phyloP scores from a whole-genome alignment of 148 eudicot genomes.

The Pharnaceum exiguum region DNA sequence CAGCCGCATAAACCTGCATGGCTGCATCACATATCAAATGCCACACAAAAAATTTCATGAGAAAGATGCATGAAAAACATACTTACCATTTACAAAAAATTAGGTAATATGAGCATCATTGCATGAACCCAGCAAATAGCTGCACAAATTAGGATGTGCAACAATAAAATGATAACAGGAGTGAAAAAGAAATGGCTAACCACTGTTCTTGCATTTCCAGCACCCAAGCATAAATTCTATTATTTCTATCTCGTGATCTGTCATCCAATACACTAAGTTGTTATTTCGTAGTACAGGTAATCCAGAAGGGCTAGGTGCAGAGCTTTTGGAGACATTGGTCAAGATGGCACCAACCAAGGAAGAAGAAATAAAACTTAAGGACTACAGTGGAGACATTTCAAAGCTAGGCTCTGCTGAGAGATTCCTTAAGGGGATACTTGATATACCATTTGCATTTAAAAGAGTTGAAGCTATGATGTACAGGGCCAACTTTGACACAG shows the following conservation, averaged over 20 bases:
- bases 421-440: slow-evolving; percentile 82
- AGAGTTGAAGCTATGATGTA: slow-evolving; percentile 94
- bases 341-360: slow-evolving; percentile 98
- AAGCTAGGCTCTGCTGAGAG: slow-evolving; percentile 88
- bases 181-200: too few relatives aligned
- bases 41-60: too few relatives aligned
- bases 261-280: neutral
- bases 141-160: too few relatives aligned
- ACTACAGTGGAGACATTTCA: slow-evolving; percentile 68
- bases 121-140: too few relatives aligned
- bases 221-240: too few relatives aligned
- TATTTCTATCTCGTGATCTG: neutral
- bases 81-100: too few relatives aligned
- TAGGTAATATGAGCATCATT: too few relatives aligned
- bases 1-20: too few relatives aligned
- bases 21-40: too few relatives aligned
- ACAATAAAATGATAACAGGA: too few relatives aligned
- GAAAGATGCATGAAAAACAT: too few relatives aligned
- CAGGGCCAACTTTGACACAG: slow-evolving; percentile 81
- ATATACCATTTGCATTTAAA: slow-evolving; percentile 85
- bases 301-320: slow-evolving; percentile 73
- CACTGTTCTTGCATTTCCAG: too few relatives aligned
- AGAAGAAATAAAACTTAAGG: slow-evolving; percentile 83
- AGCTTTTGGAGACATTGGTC: slow-evolving; percentile 82
- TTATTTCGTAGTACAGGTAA: slow-evolving; percentile 50